These are phyloP conservation scores for Elsinoe ampelina DNA, from an alignment of 2,329 filamentous ascomycete species.

Conservation along the genomic window DNA sequence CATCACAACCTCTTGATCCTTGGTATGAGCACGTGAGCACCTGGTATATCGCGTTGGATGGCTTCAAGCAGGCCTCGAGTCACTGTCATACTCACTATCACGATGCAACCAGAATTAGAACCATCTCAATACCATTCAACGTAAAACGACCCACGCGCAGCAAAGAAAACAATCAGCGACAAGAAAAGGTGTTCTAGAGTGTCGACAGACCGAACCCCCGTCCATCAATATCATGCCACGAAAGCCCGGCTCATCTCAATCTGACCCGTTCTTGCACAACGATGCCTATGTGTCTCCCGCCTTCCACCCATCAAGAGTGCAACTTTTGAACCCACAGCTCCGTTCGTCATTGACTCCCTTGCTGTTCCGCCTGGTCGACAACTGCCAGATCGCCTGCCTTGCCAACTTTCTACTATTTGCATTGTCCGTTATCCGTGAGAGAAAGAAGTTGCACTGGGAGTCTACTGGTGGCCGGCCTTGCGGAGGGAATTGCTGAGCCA, in stretches of 20 bases:
- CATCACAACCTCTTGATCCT: too few species aligned
- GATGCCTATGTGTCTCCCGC: not conserved
- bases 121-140: conserved; percentile 3
- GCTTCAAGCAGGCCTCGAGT: not conserved
- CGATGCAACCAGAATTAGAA: not conserved
- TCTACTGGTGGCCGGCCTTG: conserved; percentile 44
- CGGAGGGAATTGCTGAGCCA: conserved; percentile 47
- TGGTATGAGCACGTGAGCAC: too few species aligned
- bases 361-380: not conserved
- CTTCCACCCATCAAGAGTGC: not conserved
- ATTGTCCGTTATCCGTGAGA: conserved; percentile 12
- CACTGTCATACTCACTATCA: not conserved
- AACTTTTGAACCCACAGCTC: not conserved
- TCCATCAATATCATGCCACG: conserved; percentile 1
- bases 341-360: not conserved
- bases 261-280: not conserved
- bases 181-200: conserved; percentile 2
- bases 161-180: conserved; percentile 5
- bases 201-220: not conserved
- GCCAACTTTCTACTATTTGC: conserved; percentile 10
- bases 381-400: not conserved
- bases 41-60: too few species aligned
- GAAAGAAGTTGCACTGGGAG: not conserved
- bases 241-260: not conserved
- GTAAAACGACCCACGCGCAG: not conserved